A percentile compares a stretch with the other conserved stretches of the same genome.
Conservation (phyloP, 768 basidiomycete genomes). For the Tephrocybe sp. region DNA sequence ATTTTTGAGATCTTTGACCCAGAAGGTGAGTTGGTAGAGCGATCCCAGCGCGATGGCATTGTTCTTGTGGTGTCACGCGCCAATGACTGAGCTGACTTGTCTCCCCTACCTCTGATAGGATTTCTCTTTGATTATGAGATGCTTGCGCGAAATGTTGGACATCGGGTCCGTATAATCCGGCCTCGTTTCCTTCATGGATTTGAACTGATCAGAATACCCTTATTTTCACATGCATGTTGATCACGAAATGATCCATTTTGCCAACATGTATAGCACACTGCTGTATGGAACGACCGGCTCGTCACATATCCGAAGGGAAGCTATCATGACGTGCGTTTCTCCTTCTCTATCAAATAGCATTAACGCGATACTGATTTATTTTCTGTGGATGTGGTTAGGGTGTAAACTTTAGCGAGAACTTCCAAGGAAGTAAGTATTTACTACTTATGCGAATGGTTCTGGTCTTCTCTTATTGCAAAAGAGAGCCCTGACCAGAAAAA, state of each 20-base stretch:
- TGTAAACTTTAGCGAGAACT: conserved; percentile 15
- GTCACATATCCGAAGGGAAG: conserved; percentile 31
- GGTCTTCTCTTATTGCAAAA: background rate
- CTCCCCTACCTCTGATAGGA: conserved; percentile 20
- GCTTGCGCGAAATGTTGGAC: conserved; percentile 38
- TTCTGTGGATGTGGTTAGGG: conserved; percentile 13
- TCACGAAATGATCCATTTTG: background rate
- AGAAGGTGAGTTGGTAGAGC: conserved; percentile 28
- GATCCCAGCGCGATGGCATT: conserved; percentile 3
- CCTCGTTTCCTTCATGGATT: background rate
- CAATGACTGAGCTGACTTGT: conserved; percentile 3
- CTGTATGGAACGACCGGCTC: conserved; percentile 64
- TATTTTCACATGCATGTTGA: background rate
- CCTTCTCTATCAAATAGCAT: conserved; percentile 4
- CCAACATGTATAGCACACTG: conserved; percentile 42
- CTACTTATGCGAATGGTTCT: background rate
- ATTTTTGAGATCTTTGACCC: conserved; percentile 72
- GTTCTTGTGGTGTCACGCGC: too few relatives aligned
- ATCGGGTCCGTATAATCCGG: conserved; percentile 26
- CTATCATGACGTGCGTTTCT: conserved; percentile 24
- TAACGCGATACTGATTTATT: conserved; percentile 1
- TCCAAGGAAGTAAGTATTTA: conserved; percentile 21
- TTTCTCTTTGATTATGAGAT: conserved; percentile 40
- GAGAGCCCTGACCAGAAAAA: background rate
- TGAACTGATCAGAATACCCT: background rate